Base-by-base conservation (phyloP, 257 asterid genomes). In the Cinchona pubescens region DNA sequence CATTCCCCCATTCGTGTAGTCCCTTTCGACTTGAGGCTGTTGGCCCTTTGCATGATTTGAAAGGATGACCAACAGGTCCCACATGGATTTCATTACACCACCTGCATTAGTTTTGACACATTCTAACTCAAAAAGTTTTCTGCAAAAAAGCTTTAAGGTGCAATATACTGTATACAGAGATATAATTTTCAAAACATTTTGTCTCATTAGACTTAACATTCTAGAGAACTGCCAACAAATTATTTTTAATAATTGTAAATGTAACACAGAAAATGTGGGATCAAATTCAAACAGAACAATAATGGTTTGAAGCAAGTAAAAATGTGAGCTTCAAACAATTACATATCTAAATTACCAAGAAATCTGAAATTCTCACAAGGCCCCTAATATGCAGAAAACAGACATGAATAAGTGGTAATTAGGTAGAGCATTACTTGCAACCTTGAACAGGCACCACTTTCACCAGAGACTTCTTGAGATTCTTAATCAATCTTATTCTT, bases 1-100 rank as follows among this genome's bases (percentile, higher is more conserved):
- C 91, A 74, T 81, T 75, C 42, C 83, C 82, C 99, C 98, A 95
- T 79, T 95, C 98, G 21, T 95, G 99, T 65, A 37, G 83, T 69
- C 99, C 99, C 68, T 73, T 90, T 4, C 98, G 89, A 35, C 78
- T 63, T 27, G 98, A 88, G 79, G 96, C 78, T 35, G 72, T 81
- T 73, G 89, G 77, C 35, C 99, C 99, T 83, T 83, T 88, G 77
- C 99, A 95, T 7, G 99, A 92, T 85, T 85, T 92, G 87, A 92
- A 92, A 59, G 98, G 97, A 80, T 95, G 99, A 46, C 94, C 97
- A 69, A 64, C 67, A 19, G 91, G 86, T 78, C 97, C 99, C 46
- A 91, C 90, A n/a, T 95, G 98, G 66, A 95, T 86, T 81, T 95
- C 99, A 73, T 76, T 86, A 76, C 99, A 95, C 94, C 96, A 91